A percentile compares a stretch with the other conserved stretches of the same genome.
Evolutionary conservation across 164 flowering plant genomes (phyloP).

Genomic region (Pachysandra terminalis): DNA sequence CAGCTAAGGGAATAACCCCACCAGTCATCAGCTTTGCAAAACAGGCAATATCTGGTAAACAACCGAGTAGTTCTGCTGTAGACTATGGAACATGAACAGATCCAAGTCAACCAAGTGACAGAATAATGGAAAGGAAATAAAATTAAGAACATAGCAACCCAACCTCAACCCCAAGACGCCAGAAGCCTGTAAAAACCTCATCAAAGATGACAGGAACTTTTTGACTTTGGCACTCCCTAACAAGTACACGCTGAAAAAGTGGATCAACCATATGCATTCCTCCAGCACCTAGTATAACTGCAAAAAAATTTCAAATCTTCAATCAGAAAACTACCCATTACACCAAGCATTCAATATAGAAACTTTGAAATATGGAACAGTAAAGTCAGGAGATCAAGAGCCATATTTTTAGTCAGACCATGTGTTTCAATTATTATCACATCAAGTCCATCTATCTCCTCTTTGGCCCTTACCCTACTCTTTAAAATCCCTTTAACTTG

Average conservation of each 20-base stretch:
- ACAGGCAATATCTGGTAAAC: conserved; percentile 90
- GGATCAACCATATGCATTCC: conserved; percentile 99
- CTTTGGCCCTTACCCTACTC: no score
- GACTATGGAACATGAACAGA: conserved; percentile 38
- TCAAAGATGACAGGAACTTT: conserved; percentile 90
- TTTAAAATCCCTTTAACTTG: no score
- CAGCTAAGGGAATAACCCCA: conserved; percentile 86
- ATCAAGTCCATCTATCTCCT: neutral
- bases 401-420: neutral
- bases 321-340: neutral
- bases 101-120: conserved; percentile 2
- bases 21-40: conserved; percentile 92
- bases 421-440: neutral
- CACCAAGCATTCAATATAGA: conserved; percentile 2
- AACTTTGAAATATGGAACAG: neutral
- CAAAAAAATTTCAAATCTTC: conserved; percentile 8
- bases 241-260: conserved; percentile 82
- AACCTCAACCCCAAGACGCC: conserved; percentile 98
- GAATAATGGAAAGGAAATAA: conserved; percentile 9
- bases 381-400: neutral
- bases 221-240: conserved; percentile 58
- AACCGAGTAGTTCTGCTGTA: conserved; percentile 74
- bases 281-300: conserved; percentile 91
- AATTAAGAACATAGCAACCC: conserved; percentile 8
- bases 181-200: conserved; percentile 94